Evolutionary conservation across 2,329 filamentous ascomycete species (phyloP).

Genomic region (Hypoxylon sp.): DNA sequence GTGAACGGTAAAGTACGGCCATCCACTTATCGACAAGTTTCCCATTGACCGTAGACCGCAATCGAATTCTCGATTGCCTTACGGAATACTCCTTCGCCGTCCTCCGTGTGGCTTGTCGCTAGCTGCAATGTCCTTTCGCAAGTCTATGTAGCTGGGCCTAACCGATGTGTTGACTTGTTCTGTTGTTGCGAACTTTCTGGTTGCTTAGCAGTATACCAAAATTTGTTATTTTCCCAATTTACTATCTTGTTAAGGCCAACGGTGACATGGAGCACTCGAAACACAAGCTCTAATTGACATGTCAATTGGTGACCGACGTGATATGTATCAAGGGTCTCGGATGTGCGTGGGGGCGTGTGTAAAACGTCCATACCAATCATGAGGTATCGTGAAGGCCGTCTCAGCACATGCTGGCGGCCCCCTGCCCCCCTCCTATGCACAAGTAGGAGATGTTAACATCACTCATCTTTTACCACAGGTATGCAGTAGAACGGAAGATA

Average conservation of each 20-base stretch:
- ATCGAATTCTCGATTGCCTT: slow-evolving; percentile 17
- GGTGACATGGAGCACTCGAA: neutral
- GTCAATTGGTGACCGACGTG: slow-evolving; percentile 3
- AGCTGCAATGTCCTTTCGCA: slow-evolving; percentile 33
- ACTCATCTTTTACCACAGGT: neutral
- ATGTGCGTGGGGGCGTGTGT: slow-evolving; percentile 13
- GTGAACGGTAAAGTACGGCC: slow-evolving; percentile 9
- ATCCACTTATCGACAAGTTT: slow-evolving; percentile 11
- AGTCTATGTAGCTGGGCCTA: neutral
- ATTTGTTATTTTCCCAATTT: slow-evolving; percentile 1
- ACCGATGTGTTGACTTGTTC: neutral
- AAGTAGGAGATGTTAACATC: neutral
- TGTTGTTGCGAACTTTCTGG: neutral
- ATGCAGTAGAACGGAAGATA: slow-evolving; percentile 35
- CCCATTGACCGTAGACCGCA: slow-evolving; percentile 19
- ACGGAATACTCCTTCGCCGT: slow-evolving; percentile 15
- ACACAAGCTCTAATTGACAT: slow-evolving; percentile 1
- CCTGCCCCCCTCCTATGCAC: neutral
- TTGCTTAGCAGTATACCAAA: slow-evolving; percentile 6
- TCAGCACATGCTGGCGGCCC: slow-evolving; percentile 12
- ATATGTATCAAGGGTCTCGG: slow-evolving; percentile 16
- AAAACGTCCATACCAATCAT: slow-evolving; percentile 10
- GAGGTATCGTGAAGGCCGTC: slow-evolving; percentile 1
- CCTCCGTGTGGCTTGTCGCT: slow-evolving; percentile 31
- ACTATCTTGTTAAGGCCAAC: slow-evolving; percentile 8